Percentiles rank a stretch among this genome's conserved stretches.
phyloP scores from a whole-genome alignment of 257 asterid species.

The Penstemon eatonii region DNA sequence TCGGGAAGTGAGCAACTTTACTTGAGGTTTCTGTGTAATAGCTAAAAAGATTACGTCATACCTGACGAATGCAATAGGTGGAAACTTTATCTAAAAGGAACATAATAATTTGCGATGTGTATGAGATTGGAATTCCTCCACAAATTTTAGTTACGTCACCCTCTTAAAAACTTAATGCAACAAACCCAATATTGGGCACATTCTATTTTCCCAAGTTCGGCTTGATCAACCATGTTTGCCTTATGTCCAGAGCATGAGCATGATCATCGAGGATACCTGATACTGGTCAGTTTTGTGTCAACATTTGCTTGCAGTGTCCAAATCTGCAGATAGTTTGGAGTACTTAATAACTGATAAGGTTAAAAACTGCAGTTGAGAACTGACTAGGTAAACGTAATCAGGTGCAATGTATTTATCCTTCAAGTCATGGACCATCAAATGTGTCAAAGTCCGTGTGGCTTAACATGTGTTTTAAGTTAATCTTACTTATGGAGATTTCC shows the following conservation, averaged over 20 bases:
- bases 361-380: background rate
- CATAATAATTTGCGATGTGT: no score
- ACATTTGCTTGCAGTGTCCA: no score
- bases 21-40: slow-evolving; percentile 11
- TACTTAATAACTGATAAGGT: background rate
- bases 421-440: no score
- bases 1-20: slow-evolving; percentile 4
- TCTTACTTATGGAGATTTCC: no score
- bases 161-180: no score
- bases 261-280: no score
- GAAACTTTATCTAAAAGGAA: background rate
- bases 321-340: background rate
- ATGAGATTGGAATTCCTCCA: background rate
- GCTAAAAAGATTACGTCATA: background rate
- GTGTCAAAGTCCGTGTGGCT: no score
- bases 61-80: background rate
- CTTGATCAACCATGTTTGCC: background rate
- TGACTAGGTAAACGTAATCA: background rate
- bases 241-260: no score
- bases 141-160: background rate
- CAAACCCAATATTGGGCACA: no score
- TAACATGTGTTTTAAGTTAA: no score
- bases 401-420: no score
- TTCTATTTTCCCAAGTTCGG: background rate
- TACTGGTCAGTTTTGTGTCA: no score